Conservation (phyloP, 228 moss, liverwort and hornwort genomes). For the Sphagnum magellanicum region DNA sequence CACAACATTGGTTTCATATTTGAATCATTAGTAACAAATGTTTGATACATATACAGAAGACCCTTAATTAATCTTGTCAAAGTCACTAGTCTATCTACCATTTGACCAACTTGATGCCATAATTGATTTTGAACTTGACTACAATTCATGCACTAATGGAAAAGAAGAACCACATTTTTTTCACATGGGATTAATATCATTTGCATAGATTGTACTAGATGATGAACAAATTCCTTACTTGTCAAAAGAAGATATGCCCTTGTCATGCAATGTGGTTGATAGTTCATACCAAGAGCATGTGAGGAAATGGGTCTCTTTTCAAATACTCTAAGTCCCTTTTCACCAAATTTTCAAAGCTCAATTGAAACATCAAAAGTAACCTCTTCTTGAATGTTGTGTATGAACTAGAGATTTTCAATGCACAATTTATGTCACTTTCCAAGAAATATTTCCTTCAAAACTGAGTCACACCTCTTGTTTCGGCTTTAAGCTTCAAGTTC, state of each 20-base stretch:
- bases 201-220: slow-evolving; percentile 15
- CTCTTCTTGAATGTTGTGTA: slow-evolving; percentile 3
- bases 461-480: slow-evolving; percentile 4
- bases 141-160: neutral
- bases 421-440: slow-evolving; percentile 26
- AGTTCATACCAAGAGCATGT: slow-evolving; percentile 3
- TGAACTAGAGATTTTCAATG: neutral
- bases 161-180: neutral
- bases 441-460: slow-evolving; percentile 47
- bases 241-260: slow-evolving; percentile 9
- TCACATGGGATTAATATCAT: slow-evolving; percentile 6
- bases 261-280: neutral
- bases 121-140: neutral
- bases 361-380: slow-evolving; percentile 1
- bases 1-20: slow-evolving; percentile 5
- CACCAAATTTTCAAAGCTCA: slow-evolving; percentile 9
- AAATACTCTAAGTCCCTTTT: slow-evolving; percentile 24
- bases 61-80: slow-evolving; percentile 1
- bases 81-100: slow-evolving; percentile 3
- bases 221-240: neutral
- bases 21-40: slow-evolving; percentile 13
- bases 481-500: neutral
- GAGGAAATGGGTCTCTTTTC: slow-evolving; percentile 5
- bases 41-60: slow-evolving; percentile 4
- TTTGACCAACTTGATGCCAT: slow-evolving; percentile 9